phyloP scores from a whole-genome alignment of 441 rosid species.

The Gossypium davidsonii region DNA sequence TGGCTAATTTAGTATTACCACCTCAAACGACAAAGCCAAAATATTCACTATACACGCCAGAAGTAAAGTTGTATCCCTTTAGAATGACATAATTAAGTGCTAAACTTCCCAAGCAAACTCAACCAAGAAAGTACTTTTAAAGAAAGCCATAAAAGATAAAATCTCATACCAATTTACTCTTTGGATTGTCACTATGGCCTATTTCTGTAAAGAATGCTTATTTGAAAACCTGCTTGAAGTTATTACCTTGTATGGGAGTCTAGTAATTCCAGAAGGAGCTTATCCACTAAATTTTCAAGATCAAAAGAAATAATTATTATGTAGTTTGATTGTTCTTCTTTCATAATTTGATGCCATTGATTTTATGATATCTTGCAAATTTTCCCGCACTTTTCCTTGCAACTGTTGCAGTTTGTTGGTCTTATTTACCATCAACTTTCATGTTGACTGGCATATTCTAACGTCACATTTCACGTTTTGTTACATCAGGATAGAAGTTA shows the following conservation, averaged over 20 bases:
- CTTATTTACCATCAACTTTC: conserved; percentile 15
- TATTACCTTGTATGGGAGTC: not conserved
- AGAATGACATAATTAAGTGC: not conserved
- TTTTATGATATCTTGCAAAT: not conserved
- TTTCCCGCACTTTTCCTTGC: not conserved
- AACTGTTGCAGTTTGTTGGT: not conserved
- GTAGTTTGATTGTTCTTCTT: conserved; percentile 1
- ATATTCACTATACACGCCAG: not conserved
- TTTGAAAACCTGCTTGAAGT: not conserved
- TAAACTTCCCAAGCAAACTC: not conserved
- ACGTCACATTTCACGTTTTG: conserved; percentile 16
- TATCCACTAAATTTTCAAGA: not conserved
- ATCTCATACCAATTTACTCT: not conserved
- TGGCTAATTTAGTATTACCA: not conserved
- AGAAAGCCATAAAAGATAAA: not conserved
- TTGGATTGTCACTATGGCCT: not conserved
- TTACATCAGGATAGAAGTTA: conserved; percentile 79
- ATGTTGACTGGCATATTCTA: conserved; percentile 16
- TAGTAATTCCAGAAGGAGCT: not conserved
- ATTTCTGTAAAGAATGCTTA: not conserved
- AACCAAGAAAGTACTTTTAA: not conserved
- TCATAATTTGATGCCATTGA: not conserved
- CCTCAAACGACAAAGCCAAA: not conserved
- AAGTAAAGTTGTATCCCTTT: not conserved
- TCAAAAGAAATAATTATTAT: not conserved